Base-by-base conservation (phyloP, 331 rosid genomes). In the Malus hybrid region DNA sequence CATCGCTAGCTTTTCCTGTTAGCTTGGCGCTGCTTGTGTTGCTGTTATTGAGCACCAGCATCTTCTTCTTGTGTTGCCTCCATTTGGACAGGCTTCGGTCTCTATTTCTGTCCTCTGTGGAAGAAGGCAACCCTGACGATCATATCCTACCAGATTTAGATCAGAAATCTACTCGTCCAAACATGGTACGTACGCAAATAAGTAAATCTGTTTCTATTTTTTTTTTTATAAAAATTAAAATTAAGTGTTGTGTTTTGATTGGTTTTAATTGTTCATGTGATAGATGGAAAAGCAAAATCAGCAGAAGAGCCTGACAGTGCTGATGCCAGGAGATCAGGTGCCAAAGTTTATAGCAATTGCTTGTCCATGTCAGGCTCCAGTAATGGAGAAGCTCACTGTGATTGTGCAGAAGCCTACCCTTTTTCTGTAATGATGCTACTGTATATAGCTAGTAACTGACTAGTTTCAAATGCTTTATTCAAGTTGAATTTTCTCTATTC, bases 271-370 rank as follows among this genome's bases (percentile, higher is more conserved):
- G 0, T 39, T 24, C 33, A 33, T 50, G 8, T 27, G 27, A n/a
- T 74, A 88, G 96, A 80, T 71, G 84, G 72, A 39, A 72, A 76
- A 87, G 70, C 76, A 68, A 62, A 68, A 65, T 20, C 46, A 70
- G 20, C 46, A 5, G 15, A 64, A 29, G 74, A 87, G 91, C 78
- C 64, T 89, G 65, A 76, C 95, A 0, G 97, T 91, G 75, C 24
- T 87, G 87, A 91, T 91, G 97, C 97, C 97, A 8, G 97, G 97
- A 39, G 97, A 91, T 39, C 79, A 75, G 24, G 80, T 91, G 18
- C 97, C 97, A 11, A 91, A 65, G 78, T 91, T 91, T 85, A 80
- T 91, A 69, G 97, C 90, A 19, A 5, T 86, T 77, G 85, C 82
- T 57, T 86, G 97, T 39, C 90, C 97, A 11, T 77, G 86, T 80